Base-by-base conservation (phyloP, 164 flowering plant species). In the Piper betle region DNA sequence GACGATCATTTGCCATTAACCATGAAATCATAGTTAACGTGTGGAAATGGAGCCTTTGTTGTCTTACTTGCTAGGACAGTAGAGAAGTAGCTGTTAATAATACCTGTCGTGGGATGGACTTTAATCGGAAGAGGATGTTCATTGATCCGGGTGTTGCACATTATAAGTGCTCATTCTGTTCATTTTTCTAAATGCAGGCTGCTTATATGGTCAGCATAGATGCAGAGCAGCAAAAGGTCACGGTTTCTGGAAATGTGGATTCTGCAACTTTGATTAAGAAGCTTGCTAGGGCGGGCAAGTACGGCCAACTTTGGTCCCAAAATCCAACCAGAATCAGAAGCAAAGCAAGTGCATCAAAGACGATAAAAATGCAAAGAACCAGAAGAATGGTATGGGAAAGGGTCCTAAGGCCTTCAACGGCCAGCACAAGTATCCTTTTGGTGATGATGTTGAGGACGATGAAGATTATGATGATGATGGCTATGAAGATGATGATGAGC, bases 251-350 rank as follows among this genome's bases (percentile, higher is more conserved):
- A 37, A 80, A 53, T 73, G 84, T 89, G 7, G 89, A 89, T 62
- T 65, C 87, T 60, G 75, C 71, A 6, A 77, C 79, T 18, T 69
- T 89, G 75, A 83, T 89, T 53, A 85, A 83, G 75, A 89, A 80
- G 59, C 71, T 89, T 58, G 74, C 64, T 0, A 82, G 64, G 70
- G 73, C 85, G 37, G 89, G 94, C 6, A 89, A 86, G 66, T 82
- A 85, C 74, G 85, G 94, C 33, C 89, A 83, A 72, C 67, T 82
- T 37, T 89, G 94, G 87, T 72, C 82, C 55, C 79, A 74, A 82
- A 81, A 53, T 37, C 74, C 55, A 80, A 69, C 62, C 85, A 79
- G 59, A 77, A 70, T 64, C 84, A 79, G 61, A 79, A 87, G 18
- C 79, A 58, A 18, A 72, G 69, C 39, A 57, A 72, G 16, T 55